Conservation (phyloP, 805 yeast species). For the Saturnispora hagleri region DNA sequence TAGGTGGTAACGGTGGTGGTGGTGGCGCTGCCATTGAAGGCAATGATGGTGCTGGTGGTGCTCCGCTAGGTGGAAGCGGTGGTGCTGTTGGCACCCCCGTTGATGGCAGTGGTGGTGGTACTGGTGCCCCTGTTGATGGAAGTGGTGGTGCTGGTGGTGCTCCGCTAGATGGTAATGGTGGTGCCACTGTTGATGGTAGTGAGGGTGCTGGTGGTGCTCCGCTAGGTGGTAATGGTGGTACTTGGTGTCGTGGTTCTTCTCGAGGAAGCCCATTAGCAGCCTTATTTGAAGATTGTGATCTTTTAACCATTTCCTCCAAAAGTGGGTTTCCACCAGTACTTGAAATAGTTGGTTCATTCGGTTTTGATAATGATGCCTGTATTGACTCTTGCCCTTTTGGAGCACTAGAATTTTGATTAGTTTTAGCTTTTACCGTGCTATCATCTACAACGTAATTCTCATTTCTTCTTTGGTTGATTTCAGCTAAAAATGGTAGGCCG, state of each 20-base stretch:
- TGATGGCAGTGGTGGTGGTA: constrained; percentile 19
- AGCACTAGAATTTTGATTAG: constrained; percentile 21
- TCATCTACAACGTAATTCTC: constrained; percentile 42
- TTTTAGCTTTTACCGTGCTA: constrained; percentile 14
- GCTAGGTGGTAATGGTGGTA: too few species aligned
- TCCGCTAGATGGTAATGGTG: constrained; percentile 11
- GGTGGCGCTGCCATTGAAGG: constrained; percentile 16
- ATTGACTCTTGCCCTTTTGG: constrained; percentile 15
- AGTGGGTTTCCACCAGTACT: too few species aligned
- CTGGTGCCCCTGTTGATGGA: constrained; percentile 11
- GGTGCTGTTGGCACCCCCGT: not conserved
- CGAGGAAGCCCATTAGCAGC: constrained; percentile 10
- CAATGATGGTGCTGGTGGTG: constrained; percentile 19
- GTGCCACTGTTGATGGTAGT: too few species aligned
- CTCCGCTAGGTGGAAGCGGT: constrained; percentile 7
- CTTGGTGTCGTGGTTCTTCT: too few species aligned
- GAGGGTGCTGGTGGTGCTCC: too few species aligned
- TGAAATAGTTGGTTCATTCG: constrained; percentile 2
- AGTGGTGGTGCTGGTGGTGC: constrained; percentile 19
- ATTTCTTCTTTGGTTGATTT: constrained; percentile 46
- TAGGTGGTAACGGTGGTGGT: constrained; percentile 7
- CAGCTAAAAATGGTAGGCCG: constrained; percentile 48
- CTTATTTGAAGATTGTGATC: constrained; percentile 7
- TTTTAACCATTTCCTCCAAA: too few species aligned
- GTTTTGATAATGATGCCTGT: constrained; percentile 7